Percentiles rank a stretch among this genome's conserved stretches.
phyloP scores from a whole-genome alignment of 345 rosid species.

The Dipteronia sinensis region DNA sequence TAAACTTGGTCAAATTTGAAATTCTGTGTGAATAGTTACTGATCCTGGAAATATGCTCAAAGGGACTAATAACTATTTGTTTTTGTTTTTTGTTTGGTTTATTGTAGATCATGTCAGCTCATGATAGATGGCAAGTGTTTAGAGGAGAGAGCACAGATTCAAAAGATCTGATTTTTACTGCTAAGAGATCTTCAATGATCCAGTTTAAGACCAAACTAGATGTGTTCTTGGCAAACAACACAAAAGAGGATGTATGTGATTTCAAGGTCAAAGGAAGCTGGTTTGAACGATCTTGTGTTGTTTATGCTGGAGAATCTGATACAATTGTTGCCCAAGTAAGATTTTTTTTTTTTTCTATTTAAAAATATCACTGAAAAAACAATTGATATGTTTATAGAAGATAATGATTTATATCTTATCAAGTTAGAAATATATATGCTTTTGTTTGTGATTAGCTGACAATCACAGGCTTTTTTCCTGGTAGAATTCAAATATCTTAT shows the following conservation, averaged over 20 bases:
- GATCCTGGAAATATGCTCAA: too few species aligned
- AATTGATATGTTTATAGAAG: not conserved
- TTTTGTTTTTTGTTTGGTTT: too few species aligned
- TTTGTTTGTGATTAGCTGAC: too few species aligned
- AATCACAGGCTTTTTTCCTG: too few species aligned
- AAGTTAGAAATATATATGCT: not conserved
- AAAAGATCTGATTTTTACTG: conserved; percentile 40
- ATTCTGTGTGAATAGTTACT: too few species aligned
- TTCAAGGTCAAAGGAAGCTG: conserved; percentile 51
- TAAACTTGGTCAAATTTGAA: too few species aligned
- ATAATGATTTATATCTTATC: not conserved
- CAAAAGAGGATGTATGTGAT: conserved; percentile 38
- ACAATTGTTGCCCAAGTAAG: conserved; percentile 50
- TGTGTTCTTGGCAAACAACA: conserved; percentile 48
- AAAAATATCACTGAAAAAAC: not conserved
- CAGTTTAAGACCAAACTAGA: conserved; percentile 46
- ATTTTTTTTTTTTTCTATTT: not conserved
- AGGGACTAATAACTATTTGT: too few species aligned
- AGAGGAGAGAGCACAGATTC: conserved; percentile 48
- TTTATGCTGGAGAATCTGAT: conserved; percentile 47
- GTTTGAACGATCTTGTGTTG: conserved; percentile 41
- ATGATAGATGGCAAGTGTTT: conserved; percentile 51
- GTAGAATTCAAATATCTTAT: too few species aligned
- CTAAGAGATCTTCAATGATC: conserved; percentile 37
- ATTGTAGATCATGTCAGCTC: conserved; percentile 1